phyloP scores from a whole-genome alignment of 73 alveolate species.

The Blepharisma japonicum region DNA sequence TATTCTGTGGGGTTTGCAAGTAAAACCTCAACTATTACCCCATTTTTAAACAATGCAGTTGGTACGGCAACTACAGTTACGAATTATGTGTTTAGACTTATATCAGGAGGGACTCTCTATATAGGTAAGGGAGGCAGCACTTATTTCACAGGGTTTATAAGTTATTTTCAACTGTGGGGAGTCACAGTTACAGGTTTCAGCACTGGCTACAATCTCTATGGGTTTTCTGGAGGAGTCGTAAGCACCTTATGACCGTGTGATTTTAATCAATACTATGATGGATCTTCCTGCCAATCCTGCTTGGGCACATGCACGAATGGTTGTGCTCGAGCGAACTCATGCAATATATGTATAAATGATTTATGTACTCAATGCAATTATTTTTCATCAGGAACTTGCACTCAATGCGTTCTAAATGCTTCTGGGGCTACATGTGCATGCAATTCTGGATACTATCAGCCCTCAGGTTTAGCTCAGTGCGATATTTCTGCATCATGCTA shows the following conservation, averaged over 20 bases:
- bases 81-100: too few relatives aligned
- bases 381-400: background rate
- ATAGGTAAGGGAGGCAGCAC: too few relatives aligned
- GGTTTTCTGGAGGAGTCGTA: too few relatives aligned
- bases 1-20: background rate
- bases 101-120: too few relatives aligned
- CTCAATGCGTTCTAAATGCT: background rate
- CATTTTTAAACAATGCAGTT: background rate
- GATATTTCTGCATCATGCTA: background rate
- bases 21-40: background rate
- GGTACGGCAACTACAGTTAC: too few relatives aligned
- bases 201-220: too few relatives aligned
- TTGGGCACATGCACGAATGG: background rate
- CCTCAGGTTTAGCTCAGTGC: background rate
- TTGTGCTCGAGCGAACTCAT: constrained; percentile 11
- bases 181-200: too few relatives aligned
- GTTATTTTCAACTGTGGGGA: too few relatives aligned
- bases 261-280: background rate
- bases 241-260: background rate
- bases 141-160: too few relatives aligned
- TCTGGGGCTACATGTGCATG: constrained; percentile 16
- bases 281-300: background rate
- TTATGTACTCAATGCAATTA: background rate
- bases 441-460: constrained; percentile 6
- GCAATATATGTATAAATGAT: constrained; percentile 1